Evolutionary conservation across 2,329 filamentous ascomycete species (phyloP), one percentile per base, ranked within the genome.

Genomic region (Neoarthrinium moseri): DNA sequence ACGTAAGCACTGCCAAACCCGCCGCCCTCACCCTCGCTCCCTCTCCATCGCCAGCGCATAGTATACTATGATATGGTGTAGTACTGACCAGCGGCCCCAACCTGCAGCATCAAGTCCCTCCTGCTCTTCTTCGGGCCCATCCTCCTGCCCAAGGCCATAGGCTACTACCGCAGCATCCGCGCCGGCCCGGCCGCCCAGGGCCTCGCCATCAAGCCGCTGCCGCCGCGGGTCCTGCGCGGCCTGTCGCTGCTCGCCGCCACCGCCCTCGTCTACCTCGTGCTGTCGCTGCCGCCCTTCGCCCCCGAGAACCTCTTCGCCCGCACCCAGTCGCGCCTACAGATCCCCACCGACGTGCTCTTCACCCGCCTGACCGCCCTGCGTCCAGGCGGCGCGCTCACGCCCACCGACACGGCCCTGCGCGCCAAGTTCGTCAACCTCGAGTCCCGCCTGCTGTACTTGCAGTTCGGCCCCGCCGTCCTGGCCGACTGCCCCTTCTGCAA

Each of bases 301-400:
- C 86, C 88, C 4, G 83, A 89, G 62, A 96, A 96, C 69, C 73
- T 97, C 65, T 96, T 97, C 74, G 61, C 67, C 23, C 66, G 74
- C 15, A 96, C 92, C 1, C 75, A 83, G 46, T 94, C 89, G 41
- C 88, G 91, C 26, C 81, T 97, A 15, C 87, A 91, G 58, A 92
- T 88, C 33, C 84, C 90, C n/a, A 85, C 81, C 33, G 88, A 92
- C 60, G 84, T 95, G 26, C 77, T 97, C 50, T 94, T 96, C 67
- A 82, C 79, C 48, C 87, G 92, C 13, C 77, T 97, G 8, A 67
- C 76, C 4, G 65, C 75, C 2, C 60, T 85, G 2, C 78, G 85
- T 0, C 70, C 77, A 0, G 55, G 20, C 38, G 55, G 56, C 32
- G 53, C 55, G 8, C 73, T 89, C 3, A 84, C 80, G 0, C 51